phyloP scores from a whole-genome alignment of 441 rosid genomes.

The Euphorbia neoarborescens region DNA sequence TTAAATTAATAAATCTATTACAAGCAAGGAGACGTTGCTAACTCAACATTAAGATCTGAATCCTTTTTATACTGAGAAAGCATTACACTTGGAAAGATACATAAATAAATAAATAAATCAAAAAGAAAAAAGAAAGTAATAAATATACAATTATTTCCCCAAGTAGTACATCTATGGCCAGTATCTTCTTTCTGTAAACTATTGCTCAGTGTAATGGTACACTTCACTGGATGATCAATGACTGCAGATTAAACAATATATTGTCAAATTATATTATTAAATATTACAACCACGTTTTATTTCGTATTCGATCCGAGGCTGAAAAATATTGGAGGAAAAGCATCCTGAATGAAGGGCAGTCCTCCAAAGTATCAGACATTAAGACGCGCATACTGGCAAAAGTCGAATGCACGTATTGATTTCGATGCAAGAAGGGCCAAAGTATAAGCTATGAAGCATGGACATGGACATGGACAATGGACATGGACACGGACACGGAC shows the following conservation, averaged over 20 bases:
- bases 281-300: neutral
- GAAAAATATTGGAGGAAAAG: neutral
- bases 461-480: neutral
- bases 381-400: neutral
- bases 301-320: neutral
- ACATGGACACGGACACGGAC: too few relatives aligned
- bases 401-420: neutral
- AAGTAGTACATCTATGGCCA: neutral
- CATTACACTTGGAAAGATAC: too few relatives aligned
- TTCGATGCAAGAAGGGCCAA: slow-evolving; percentile 11
- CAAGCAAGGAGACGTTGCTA: too few relatives aligned
- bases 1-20: too few relatives aligned
- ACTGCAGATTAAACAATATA: neutral
- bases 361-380: neutral
- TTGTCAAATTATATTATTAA: too few relatives aligned
- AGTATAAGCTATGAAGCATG: too few relatives aligned
- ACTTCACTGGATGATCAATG: slow-evolving; percentile 5
- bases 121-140: too few relatives aligned
- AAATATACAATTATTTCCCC: neutral
- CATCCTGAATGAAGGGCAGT: neutral
- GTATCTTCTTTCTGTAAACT: neutral
- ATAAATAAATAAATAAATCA: too few relatives aligned
- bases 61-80: too few relatives aligned
- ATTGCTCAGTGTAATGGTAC: slow-evolving; percentile 11
- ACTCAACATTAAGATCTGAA: too few relatives aligned